These are phyloP conservation scores for Filosporella fistucella DNA, from an alignment of 495 filamentous ascomycete species.

Conservation along the genomic window DNA sequence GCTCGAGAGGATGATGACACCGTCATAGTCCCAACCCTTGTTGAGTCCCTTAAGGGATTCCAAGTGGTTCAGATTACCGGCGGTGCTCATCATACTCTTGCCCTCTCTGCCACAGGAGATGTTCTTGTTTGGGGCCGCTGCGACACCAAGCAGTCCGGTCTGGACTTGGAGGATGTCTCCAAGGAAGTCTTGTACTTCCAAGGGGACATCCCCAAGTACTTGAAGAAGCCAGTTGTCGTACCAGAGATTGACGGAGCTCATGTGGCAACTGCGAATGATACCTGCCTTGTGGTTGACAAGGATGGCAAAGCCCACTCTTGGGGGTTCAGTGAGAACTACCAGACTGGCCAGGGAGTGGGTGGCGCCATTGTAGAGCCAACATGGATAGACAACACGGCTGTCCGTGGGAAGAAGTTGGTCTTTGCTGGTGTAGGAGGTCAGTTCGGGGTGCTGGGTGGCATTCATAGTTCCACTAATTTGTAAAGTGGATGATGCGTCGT, in stretches of 20 bases:
- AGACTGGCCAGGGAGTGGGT: constrained; percentile 58
- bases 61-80: constrained; percentile 53
- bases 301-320: constrained; percentile 62
- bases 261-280: constrained; percentile 53
- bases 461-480: too few relatives aligned
- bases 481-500: too few relatives aligned
- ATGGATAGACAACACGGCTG: constrained; percentile 57
- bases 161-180: constrained; percentile 41
- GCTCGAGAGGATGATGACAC: constrained; percentile 60
- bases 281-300: constrained; percentile 53
- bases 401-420: constrained; percentile 51
- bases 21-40: constrained; percentile 50
- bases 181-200: constrained; percentile 51
- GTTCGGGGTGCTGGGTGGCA: constrained; percentile 55
- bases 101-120: constrained; percentile 54
- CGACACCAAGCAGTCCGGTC: constrained; percentile 59
- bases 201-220: constrained; percentile 42
- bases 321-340: constrained; percentile 65
- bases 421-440: constrained; percentile 61
- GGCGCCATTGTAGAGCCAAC: constrained; percentile 56
- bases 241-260: constrained; percentile 25
- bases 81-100: constrained; percentile 65
- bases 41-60: constrained; percentile 51
- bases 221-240: constrained; percentile 45
- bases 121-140: constrained; percentile 67